Evolutionary conservation across 768 basidiomycete genomes (phyloP), one percentile per base, ranked within the genome.

Genomic region (Lactarius quietus): DNA sequence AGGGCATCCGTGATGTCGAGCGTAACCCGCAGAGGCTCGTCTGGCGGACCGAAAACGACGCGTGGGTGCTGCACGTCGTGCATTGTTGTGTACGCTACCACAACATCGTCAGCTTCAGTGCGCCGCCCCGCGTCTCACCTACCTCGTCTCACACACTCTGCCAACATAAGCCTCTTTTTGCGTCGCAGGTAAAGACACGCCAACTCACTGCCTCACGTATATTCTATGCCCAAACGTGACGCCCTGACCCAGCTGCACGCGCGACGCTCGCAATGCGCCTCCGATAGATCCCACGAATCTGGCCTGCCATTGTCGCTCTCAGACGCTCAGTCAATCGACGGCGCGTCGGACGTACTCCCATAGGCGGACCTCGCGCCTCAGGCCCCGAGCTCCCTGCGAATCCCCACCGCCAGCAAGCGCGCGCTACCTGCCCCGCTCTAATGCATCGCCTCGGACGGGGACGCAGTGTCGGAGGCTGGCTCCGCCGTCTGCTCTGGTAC

Each of bases 41-140:
- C 5, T 93, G 92, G 92, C 80, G 78, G n/a, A 85, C 88, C 65
- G 70, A 78, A 6, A 82, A 88, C 63, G 88, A 91, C 71, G 80
- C 85, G 0, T 93, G 92, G 76, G 85, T 87, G 33, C 81, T 91
- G 39, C 93, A 90, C 70, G 83, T 93, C 53, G 85, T 93, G 6
- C 92, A 94, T 68, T 93, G 91, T 68, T 87, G 89, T 64, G 90
- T 90, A 45, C 80, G 91, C 41, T 93, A 88, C 75, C 84, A 92
- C 73, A 85, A 86, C 64, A 74, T 93, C 65, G 87, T 93, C 70
- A 89, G 88, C 76, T 93, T 86, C 79, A 93, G 90, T 90, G 74
- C 70, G 89, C n/a, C n/a, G n/a, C n/a, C 80, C 36, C 48, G 20
- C n/a, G 53, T 45, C 26, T 59, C 48, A 57, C 55, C 29, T 58